These are phyloP conservation scores for Venturia oleaginea DNA, from an alignment of 2,329 filamentous ascomycete genomes.

Conservation along the genomic window DNA sequence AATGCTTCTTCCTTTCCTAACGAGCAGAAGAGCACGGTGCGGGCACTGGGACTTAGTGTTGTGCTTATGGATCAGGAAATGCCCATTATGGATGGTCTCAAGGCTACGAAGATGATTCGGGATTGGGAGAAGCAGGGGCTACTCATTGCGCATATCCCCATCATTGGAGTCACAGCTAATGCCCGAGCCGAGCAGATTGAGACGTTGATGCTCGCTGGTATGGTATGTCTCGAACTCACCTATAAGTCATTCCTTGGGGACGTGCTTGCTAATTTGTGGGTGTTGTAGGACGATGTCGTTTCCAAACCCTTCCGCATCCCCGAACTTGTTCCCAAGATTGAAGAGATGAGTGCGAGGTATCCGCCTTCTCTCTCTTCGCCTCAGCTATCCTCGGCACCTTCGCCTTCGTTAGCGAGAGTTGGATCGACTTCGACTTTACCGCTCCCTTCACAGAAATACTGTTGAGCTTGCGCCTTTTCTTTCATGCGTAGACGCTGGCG, in stretches of 20 bases:
- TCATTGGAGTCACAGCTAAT: constrained; percentile 35
- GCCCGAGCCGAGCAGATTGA: constrained; percentile 32
- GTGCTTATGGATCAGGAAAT: constrained; percentile 29
- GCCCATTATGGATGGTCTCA: constrained; percentile 34
- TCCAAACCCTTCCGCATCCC: constrained; percentile 42
- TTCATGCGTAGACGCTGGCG: background rate
- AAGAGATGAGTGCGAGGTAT: constrained; percentile 29
- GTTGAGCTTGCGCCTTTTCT: background rate
- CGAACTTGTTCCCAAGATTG: constrained; percentile 42
- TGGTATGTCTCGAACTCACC: constrained; percentile 23
- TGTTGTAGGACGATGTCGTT: constrained; percentile 38
- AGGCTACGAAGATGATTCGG: constrained; percentile 29
- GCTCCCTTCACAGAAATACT: too few species aligned
- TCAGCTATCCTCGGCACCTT: background rate
- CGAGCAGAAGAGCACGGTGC: constrained; percentile 4
- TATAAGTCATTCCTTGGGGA: too few species aligned
- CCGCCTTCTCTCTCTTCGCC: background rate
- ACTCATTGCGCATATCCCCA: constrained; percentile 28
- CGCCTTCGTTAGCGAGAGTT: background rate
- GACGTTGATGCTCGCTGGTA: constrained; percentile 28
- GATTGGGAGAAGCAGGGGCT: constrained; percentile 28
- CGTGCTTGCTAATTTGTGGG: background rate
- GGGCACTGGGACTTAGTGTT: constrained; percentile 20
- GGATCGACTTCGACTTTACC: background rate
- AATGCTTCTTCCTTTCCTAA: constrained; percentile 14